phyloP scores from a whole-genome alignment of 306 rosid genomes.

The Quercus rubra region DNA sequence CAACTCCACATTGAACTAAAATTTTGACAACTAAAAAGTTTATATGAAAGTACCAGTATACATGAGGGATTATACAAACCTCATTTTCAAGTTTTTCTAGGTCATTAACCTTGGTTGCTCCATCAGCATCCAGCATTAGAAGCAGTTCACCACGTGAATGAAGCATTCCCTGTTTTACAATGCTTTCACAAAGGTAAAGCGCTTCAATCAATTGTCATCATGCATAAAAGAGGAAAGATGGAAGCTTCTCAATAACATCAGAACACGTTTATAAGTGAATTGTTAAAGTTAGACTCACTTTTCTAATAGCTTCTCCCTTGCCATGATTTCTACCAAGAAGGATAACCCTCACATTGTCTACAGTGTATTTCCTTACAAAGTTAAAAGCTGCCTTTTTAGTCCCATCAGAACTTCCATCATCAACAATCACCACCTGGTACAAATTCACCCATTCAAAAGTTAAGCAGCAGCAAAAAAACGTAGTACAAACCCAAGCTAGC shows the following conservation, averaged over 20 bases:
- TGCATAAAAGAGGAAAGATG: background rate
- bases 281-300: conserved; percentile 71
- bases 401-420: conserved; percentile 91
- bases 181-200: conserved; percentile 74
- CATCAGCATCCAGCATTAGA: conserved; percentile 98
- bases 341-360: conserved; percentile 78
- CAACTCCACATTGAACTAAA: conserved; percentile 10
- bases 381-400: conserved; percentile 87
- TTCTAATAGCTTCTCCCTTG: conserved; percentile 97
- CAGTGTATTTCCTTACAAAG: conserved; percentile 71
- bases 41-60: background rate
- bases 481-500: background rate
- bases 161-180: conserved; percentile 93
- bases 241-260: conserved; percentile 10
- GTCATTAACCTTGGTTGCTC: conserved; percentile 87
- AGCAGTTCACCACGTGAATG: conserved; percentile 97
- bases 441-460: conserved; percentile 21
- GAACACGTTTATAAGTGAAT: conserved; percentile 4
- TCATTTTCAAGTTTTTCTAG: conserved; percentile 88
- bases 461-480: background rate
- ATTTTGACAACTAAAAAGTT: background rate
- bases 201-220: conserved; percentile 53
- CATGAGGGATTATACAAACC: conserved; percentile 37
- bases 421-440: conserved; percentile 76
- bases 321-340: conserved; percentile 94